These are phyloP conservation scores for Zygosaccharomyces gambellarensis DNA, from an alignment of 805 yeast species.

Conservation along the genomic window DNA sequence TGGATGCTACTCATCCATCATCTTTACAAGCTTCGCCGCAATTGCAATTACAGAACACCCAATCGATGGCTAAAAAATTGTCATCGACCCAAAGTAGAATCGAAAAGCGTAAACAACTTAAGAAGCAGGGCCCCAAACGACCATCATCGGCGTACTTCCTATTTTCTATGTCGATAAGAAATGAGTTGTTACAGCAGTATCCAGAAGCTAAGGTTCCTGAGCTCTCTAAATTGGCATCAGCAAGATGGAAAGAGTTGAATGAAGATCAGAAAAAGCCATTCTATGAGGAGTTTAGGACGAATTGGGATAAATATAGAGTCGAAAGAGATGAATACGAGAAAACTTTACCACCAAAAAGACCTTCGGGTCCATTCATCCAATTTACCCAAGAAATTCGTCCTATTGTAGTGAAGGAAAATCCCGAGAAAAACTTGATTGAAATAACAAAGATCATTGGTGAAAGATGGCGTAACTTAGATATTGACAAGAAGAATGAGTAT, in stretches of 20 bases:
- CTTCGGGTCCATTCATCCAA: slow-evolving; percentile 36
- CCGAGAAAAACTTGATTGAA: slow-evolving; percentile 34
- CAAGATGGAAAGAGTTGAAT: slow-evolving; percentile 79
- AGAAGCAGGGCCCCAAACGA: slow-evolving; percentile 37
- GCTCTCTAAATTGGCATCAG: slow-evolving; percentile 66
- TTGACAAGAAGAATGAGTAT: slow-evolving; percentile 28
- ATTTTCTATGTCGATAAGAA: slow-evolving; percentile 34
- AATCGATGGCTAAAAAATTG: slow-evolving; percentile 28
- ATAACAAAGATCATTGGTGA: slow-evolving; percentile 31
- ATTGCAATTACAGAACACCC: slow-evolving; percentile 14
- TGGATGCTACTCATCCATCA: slow-evolving; percentile 25
- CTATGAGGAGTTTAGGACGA: slow-evolving; percentile 47
- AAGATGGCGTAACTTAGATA: slow-evolving; percentile 33
- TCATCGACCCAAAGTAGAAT: slow-evolving; percentile 36
- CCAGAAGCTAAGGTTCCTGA: slow-evolving; percentile 39
- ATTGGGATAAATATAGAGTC: slow-evolving; percentile 35
- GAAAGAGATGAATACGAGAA: slow-evolving; percentile 35
- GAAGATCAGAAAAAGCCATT: slow-evolving; percentile 76
- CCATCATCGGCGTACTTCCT: slow-evolving; percentile 38
- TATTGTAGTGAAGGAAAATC: slow-evolving; percentile 30
- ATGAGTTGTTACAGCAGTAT: slow-evolving; percentile 28
- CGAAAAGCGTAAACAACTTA: slow-evolving; percentile 33
- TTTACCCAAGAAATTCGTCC: slow-evolving; percentile 36
- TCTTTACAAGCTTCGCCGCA: slow-evolving; percentile 22
- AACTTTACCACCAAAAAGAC: slow-evolving; percentile 37